A percentile compares a stretch with the other conserved stretches of the same genome.
phyloP scores from a whole-genome alignment of 768 basidiomycete species.

The Mycena galericulata region DNA sequence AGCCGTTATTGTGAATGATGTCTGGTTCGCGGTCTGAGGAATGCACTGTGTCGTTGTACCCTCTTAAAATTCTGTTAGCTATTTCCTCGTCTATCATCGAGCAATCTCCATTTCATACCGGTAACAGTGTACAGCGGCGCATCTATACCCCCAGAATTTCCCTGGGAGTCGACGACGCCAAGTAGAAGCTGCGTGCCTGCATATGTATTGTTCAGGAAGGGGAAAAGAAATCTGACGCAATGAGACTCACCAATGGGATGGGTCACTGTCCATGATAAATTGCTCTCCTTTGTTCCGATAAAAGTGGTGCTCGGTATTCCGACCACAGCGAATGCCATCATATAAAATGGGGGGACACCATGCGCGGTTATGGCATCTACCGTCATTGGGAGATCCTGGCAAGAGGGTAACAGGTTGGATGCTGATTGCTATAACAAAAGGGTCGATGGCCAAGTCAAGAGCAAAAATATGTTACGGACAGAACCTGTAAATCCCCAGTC shows the following conservation, averaged over 20 bases:
- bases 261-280: conserved; percentile 57
- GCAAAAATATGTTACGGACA: too few relatives aligned
- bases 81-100: background rate
- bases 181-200: too few relatives aligned
- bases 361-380: background rate
- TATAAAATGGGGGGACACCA: conserved; percentile 53
- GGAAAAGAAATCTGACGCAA: background rate
- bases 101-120: conserved; percentile 42
- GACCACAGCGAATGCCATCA: conserved; percentile 55
- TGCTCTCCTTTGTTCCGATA: conserved; percentile 50
- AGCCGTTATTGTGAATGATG: conserved; percentile 49
- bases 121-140: conserved; percentile 49
- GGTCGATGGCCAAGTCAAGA: too few relatives aligned
- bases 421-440: conserved; percentile 10
- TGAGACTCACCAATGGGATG: conserved; percentile 52
- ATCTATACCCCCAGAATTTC: conserved; percentile 55
- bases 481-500: too few relatives aligned
- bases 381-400: background rate
- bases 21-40: conserved; percentile 22
- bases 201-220: background rate
- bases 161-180: conserved; percentile 59
- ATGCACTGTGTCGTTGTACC: conserved; percentile 34
- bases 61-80: conserved; percentile 17
- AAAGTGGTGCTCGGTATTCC: conserved; percentile 50
- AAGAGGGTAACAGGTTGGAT: conserved; percentile 8